Evolutionary conservation across 306 rosid species (phyloP).

Genomic region (Lithocarpus polystachyus): DNA sequence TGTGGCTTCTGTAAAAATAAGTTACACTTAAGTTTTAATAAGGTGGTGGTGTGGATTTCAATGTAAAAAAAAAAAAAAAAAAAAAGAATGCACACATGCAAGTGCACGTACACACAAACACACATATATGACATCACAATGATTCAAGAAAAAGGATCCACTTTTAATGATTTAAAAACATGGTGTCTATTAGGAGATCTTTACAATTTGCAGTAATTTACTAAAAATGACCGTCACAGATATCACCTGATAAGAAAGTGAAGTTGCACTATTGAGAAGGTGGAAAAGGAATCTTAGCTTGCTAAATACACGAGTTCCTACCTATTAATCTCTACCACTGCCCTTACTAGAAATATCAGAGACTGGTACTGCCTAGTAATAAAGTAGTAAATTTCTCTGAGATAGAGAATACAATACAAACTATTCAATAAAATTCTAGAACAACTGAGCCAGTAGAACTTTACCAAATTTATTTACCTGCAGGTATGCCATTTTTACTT

Average conservation of each 20-base stretch:
- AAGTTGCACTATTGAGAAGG: not conserved
- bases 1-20: slow-evolving; percentile 59
- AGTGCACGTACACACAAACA: not conserved
- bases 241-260: not conserved
- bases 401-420: not conserved
- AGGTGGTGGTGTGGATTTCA: not conserved
- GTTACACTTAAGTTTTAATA: slow-evolving; percentile 17
- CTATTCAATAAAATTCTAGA: not conserved
- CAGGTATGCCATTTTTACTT: slow-evolving; percentile 50
- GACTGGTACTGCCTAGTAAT: not conserved
- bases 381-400: not conserved
- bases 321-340: not conserved
- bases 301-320: not conserved
- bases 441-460: slow-evolving; percentile 16
- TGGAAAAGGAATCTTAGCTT: not conserved
- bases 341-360: not conserved
- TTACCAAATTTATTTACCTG: slow-evolving; percentile 40
- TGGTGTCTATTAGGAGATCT: not conserved
- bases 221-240: not conserved
- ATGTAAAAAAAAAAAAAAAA: not conserved
- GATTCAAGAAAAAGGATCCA: not conserved
- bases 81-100: not conserved
- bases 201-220: not conserved
- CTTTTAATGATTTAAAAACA: not conserved
- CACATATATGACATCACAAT: not conserved